Evolutionary conservation across 768 basidiomycete genomes (phyloP).

Genomic region (Pleurotus eryngii): DNA sequence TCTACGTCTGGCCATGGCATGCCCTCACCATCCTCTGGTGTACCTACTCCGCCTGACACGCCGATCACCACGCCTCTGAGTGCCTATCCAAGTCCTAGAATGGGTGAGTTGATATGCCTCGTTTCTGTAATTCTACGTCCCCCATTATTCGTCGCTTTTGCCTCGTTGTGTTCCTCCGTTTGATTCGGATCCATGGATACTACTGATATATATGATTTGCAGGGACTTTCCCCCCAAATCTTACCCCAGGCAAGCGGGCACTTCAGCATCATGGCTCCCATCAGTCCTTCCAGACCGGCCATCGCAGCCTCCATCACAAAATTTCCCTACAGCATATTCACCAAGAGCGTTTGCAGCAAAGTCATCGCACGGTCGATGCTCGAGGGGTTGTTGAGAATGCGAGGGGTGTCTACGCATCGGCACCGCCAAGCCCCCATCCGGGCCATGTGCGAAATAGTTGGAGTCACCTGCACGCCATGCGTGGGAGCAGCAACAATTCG

Average conservation of each 20-base stretch:
- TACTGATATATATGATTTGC: not conserved
- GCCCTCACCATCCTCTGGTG: constrained; percentile 35
- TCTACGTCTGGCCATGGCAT: constrained; percentile 7
- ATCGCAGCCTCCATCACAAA: constrained; percentile 3
- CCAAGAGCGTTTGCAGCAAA: constrained; percentile 2
- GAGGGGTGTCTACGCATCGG: not conserved
- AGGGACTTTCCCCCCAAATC: constrained; percentile 1
- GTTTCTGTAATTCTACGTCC: too few relatives aligned
- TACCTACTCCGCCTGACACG: constrained; percentile 45
- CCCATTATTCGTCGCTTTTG: too few relatives aligned
- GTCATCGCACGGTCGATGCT: not conserved
- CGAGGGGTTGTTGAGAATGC: not conserved
- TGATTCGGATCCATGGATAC: not conserved
- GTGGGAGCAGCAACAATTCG: not conserved
- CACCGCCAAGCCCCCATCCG: constrained; percentile 6
- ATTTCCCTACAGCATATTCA: constrained; percentile 5
- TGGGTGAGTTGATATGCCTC: not conserved
- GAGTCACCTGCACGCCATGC: constrained; percentile 3
- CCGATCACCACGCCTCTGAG: constrained; percentile 49
- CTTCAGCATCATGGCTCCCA: constrained; percentile 5
- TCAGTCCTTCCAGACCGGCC: not conserved
- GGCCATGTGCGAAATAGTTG: constrained; percentile 4
- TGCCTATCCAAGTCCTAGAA: constrained; percentile 37
- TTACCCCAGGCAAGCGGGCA: constrained; percentile 1
- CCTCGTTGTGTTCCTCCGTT: not conserved